phyloP scores from a whole-genome alignment of 345 rosid genomes.

The Balakata baccata region DNA sequence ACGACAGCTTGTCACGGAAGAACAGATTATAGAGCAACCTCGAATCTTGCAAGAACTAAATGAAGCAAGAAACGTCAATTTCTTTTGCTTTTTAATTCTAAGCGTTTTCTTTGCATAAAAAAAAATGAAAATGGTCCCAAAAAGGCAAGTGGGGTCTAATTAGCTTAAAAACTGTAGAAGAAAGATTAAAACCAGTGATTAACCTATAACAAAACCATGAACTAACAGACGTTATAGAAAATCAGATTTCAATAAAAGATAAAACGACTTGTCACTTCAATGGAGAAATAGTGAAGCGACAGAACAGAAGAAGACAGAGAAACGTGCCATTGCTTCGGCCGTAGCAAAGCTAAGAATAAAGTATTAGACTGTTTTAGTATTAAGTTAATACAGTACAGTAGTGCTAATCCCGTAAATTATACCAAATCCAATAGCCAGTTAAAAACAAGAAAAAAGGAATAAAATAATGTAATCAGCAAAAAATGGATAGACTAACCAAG shows the following conservation, averaged over 20 bases:
- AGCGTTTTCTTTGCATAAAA: too few relatives aligned
- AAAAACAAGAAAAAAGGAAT: neutral
- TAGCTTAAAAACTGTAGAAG: too few relatives aligned
- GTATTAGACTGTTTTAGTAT: neutral
- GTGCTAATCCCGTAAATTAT: conserved; percentile 12
- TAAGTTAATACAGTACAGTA: neutral
- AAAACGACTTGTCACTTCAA: neutral
- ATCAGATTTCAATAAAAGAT: neutral
- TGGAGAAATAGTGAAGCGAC: neutral
- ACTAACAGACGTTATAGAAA: neutral
- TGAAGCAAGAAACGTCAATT: neutral
- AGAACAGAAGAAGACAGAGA: neutral
- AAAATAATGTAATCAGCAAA: neutral
- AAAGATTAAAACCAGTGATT: too few relatives aligned
- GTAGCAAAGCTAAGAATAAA: neutral
- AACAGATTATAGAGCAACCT: neutral
- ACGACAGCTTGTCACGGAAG: neutral
- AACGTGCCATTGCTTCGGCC: conserved; percentile 15
- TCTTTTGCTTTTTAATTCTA: neutral
- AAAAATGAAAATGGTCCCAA: too few relatives aligned
- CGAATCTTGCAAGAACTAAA: conserved; percentile 2
- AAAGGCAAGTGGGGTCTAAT: too few relatives aligned
- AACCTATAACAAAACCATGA: neutral
- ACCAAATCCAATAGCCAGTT: neutral
- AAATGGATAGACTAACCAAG: conserved; percentile 48